phyloP scores from a whole-genome alignment of 768 basidiomycete species.

The Pilatotrama ljubarskyi region DNA sequence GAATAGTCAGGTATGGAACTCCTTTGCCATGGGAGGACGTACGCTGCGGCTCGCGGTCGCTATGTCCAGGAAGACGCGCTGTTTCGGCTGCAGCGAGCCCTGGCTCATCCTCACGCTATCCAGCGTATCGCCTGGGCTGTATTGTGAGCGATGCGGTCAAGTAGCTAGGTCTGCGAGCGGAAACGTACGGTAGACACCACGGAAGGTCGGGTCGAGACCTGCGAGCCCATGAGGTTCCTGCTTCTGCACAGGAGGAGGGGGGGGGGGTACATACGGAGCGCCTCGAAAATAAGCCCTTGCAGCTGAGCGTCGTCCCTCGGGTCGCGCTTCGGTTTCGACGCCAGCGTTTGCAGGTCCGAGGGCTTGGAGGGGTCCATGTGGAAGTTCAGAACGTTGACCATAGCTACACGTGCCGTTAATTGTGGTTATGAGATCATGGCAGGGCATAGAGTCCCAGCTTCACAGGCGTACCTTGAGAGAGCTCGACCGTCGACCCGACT shows the following conservation, averaged over 20 bases:
- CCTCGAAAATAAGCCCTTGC: conserved; percentile 63
- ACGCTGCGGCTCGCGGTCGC: conserved; percentile 59
- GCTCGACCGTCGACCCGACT: conserved; percentile 65
- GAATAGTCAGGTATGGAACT: background rate
- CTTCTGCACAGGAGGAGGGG: too few species aligned
- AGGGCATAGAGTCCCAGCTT: too few species aligned
- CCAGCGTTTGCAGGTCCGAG: conserved; percentile 17
- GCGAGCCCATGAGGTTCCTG: too few species aligned
- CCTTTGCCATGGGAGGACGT: too few species aligned
- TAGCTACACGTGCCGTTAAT: conserved; percentile 39
- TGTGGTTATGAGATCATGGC: too few species aligned
- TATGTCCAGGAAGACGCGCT: conserved; percentile 65
- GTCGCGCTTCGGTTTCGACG: conserved; percentile 14
- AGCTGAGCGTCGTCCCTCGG: conserved; percentile 45
- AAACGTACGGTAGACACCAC: conserved; percentile 62
- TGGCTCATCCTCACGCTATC: conserved; percentile 46
- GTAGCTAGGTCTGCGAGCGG: background rate
- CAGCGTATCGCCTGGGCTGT: conserved; percentile 44
- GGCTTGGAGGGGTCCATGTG: conserved; percentile 55
- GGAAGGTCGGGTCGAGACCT: conserved; percentile 77
- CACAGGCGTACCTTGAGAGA: conserved; percentile 58
- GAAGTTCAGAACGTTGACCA: conserved; percentile 66
- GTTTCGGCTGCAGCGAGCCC: conserved; percentile 44
- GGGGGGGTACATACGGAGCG: conserved; percentile 54
- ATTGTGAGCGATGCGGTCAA: background rate